phyloP scores from a whole-genome alignment of 139 green algal genomes.

The Desmodesmus armatus region DNA sequence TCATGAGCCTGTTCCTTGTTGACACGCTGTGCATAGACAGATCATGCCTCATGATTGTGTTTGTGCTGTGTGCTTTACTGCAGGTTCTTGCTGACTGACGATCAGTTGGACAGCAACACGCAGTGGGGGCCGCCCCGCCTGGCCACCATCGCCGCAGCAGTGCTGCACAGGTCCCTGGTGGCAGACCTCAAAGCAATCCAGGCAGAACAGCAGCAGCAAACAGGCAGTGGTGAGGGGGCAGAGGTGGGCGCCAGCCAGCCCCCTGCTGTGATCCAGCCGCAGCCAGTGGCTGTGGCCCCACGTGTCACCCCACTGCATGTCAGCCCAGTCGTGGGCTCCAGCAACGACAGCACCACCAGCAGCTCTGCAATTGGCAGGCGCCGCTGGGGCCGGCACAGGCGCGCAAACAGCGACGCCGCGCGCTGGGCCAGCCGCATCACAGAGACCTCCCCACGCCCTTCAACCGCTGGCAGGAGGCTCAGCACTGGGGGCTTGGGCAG shows the following conservation, averaged over 20 bases:
- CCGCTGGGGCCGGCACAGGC: no score
- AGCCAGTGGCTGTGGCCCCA: no score
- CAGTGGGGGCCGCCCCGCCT: constrained; percentile 40
- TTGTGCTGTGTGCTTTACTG: background rate
- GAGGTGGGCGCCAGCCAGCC: background rate
- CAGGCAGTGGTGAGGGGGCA: background rate
- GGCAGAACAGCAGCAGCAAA: constrained; percentile 31
- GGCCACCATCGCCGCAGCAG: constrained; percentile 41
- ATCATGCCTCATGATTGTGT: no score
- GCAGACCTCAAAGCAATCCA: constrained; percentile 27
- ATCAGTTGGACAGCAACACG: constrained; percentile 23
- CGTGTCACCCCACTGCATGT: no score
- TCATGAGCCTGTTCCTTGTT: constrained; percentile 5
- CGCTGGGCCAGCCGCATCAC: no score
- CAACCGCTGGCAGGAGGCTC: no score
- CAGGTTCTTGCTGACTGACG: constrained; percentile 43
- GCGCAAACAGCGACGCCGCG: no score
- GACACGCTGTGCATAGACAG: background rate
- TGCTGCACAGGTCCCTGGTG: constrained; percentile 46
- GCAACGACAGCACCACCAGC: no score
- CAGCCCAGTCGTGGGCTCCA: no score
- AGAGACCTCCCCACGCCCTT: no score
- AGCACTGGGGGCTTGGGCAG: no score
- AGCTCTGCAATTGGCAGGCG: no score
- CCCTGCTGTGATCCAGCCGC: background rate